Conservation (phyloP, 1,284 basidiomycete species). For the Serendipita sp. region DNA sequence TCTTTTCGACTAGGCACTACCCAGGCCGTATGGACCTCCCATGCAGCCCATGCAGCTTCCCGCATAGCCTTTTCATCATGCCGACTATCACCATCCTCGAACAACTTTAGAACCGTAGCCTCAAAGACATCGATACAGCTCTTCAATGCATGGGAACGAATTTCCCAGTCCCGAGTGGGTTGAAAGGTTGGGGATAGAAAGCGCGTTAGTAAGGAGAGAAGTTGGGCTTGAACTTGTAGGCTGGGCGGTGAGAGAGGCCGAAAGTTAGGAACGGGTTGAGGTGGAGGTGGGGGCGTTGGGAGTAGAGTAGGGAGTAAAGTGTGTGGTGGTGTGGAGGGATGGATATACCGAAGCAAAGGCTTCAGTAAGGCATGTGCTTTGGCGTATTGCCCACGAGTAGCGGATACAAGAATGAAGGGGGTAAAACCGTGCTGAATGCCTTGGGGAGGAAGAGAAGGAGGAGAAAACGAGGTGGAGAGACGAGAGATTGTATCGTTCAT, state of each 20-base stretch:
- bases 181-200: conserved; percentile 48
- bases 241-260: conserved; percentile 9
- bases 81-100: conserved; percentile 66
- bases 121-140: conserved; percentile 79
- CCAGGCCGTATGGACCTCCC: conserved; percentile 48
- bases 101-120: conserved; percentile 64
- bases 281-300: conserved; percentile 25
- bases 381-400: conserved; percentile 17
- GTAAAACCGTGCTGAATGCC: conserved; percentile 8
- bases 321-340: conserved; percentile 36
- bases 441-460: conserved; percentile 10
- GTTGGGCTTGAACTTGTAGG: conserved; percentile 40
- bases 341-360: conserved; percentile 38
- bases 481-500: conserved; percentile 9
- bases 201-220: conserved; percentile 51
- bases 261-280: neutral
- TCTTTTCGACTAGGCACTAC: conserved; percentile 5
- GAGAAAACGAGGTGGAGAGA: conserved; percentile 1
- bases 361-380: conserved; percentile 47
- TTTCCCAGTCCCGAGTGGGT: conserved; percentile 39
- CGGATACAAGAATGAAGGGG: conserved; percentile 11
- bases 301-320: conserved; percentile 39
- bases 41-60: conserved; percentile 65
- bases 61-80: conserved; percentile 62
- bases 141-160: conserved; percentile 51